Percentiles rank a stretch among this genome's conserved stretches.
Evolutionary conservation across 306 rosid genomes (phyloP).

Genomic region (Ceratonia siliqua): DNA sequence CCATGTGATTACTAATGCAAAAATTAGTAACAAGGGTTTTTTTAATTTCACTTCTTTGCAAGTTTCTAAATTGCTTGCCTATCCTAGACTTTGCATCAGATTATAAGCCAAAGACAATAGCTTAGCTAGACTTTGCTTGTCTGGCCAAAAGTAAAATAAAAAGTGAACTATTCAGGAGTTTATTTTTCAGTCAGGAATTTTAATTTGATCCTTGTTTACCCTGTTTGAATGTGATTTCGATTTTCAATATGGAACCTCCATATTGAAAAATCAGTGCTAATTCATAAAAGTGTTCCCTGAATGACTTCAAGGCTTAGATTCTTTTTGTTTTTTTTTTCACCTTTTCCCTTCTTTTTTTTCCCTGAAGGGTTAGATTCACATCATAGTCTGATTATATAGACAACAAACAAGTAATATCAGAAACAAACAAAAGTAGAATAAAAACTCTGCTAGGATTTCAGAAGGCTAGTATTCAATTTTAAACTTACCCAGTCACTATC

Average conservation of each 20-base stretch:
- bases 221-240: not conserved
- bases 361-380: slow-evolving; percentile 31
- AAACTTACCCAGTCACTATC: not conserved
- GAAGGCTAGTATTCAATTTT: not conserved
- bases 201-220: not conserved
- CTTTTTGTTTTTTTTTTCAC: slow-evolving; percentile 1
- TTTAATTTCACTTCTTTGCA: not conserved
- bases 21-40: not conserved
- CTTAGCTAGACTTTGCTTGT: slow-evolving; percentile 6
- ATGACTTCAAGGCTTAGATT: slow-evolving; percentile 31
- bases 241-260: not conserved
- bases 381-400: slow-evolving; percentile 16
- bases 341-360: slow-evolving; percentile 11
- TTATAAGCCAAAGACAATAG: not conserved
- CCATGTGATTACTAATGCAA: slow-evolving; percentile 25
- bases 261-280: not conserved
- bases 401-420: slow-evolving; percentile 20
- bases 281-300: slow-evolving; percentile 1
- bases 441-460: not conserved
- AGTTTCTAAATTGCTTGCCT: not conserved
- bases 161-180: not conserved
- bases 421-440: slow-evolving; percentile 27
- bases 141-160: not conserved
- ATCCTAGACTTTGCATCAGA: slow-evolving; percentile 7
- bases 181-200: not conserved